These are phyloP conservation scores for Clonostachys byssicola DNA, from an alignment of 2,329 filamentous ascomycete species.

Conservation along the genomic window DNA sequence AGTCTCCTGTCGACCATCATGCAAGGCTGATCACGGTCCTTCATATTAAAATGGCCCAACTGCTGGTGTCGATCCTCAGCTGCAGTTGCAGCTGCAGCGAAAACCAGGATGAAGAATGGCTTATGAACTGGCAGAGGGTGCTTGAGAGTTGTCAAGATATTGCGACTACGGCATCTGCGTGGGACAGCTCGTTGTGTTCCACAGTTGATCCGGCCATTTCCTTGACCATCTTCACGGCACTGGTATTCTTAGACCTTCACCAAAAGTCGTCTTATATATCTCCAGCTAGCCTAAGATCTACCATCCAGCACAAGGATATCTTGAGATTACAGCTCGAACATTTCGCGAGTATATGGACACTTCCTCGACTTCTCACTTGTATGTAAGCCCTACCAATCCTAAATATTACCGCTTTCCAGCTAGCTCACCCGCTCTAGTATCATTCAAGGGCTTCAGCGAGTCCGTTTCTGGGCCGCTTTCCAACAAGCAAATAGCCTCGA, in stretches of 20 bases:
- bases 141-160: conserved; percentile 7
- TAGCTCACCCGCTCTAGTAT: conserved; percentile 2
- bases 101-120: conserved; percentile 4
- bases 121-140: conserved; percentile 7
- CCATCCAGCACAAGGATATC: background rate
- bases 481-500: conserved; percentile 3
- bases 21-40: conserved; percentile 6
- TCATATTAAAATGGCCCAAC: conserved; percentile 6
- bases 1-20: conserved; percentile 4
- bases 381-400: background rate
- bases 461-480: conserved; percentile 2
- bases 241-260: conserved; percentile 7
- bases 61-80: conserved; percentile 5
- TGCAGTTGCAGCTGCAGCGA: background rate
- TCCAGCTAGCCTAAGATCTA: background rate
- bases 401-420: too few relatives aligned
- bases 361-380: conserved; percentile 7
- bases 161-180: conserved; percentile 4
- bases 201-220: conserved; percentile 5
- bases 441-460: conserved; percentile 5
- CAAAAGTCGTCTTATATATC: background rate
- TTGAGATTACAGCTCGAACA: conserved; percentile 6
- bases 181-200: conserved; percentile 3
- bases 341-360: conserved; percentile 7
- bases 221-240: conserved; percentile 5